Conservation (phyloP, 116 monocot species). For the Zostera marina region DNA sequence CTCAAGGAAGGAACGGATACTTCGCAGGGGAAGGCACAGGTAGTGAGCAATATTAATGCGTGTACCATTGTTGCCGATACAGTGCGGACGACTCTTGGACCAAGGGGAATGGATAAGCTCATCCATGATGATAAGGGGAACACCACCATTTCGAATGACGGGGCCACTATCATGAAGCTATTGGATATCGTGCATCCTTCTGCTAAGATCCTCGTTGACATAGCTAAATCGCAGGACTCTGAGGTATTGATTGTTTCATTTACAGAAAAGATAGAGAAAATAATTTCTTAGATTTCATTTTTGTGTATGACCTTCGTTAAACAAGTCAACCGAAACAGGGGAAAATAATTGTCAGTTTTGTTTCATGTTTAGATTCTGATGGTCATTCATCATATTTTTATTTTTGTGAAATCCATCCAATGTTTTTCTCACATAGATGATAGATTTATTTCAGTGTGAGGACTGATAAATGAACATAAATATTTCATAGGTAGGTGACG, state of each 20-base stretch:
- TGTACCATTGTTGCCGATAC: constrained; percentile 80
- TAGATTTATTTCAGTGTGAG: neutral
- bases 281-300: too few species aligned
- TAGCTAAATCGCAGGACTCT: constrained; percentile 94
- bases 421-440: too few species aligned
- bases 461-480: neutral
- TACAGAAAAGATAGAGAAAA: too few species aligned
- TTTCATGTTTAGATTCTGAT: too few species aligned
- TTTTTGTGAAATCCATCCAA: too few species aligned
- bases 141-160: constrained; percentile 97
- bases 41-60: constrained; percentile 92
- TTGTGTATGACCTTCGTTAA: too few species aligned
- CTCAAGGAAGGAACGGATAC: constrained; percentile 97
- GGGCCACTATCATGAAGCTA: constrained; percentile 96
- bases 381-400: too few species aligned
- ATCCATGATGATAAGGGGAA: constrained; percentile 94
- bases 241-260: constrained; percentile 32
- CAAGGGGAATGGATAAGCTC: constrained; percentile 98
- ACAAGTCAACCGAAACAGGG: too few species aligned
- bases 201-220: constrained; percentile 90
- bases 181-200: constrained; percentile 89
- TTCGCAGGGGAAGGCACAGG: constrained; percentile 90
- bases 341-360: too few species aligned
- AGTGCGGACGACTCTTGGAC: constrained; percentile 88
- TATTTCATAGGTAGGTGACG: constrained; percentile 73